Evolutionary conservation across 371 early-diverging fungal species (phyloP), one percentile per base, ranked within the genome.

Genomic region (Rhizopus sp.): DNA sequence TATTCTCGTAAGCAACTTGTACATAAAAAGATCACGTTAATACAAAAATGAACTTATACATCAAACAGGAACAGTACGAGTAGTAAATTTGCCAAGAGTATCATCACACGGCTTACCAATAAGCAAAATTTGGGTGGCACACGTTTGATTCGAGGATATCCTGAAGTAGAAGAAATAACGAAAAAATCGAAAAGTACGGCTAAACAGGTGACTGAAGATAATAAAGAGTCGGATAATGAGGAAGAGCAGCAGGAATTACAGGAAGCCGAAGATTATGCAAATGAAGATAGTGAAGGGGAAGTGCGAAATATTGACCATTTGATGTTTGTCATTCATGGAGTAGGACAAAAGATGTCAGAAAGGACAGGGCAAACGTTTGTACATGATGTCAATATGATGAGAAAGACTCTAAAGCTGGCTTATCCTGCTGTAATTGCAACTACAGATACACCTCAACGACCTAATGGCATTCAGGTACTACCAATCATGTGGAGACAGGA

Each of bases 401-500:
- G 93, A 13, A 82, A 81, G 47, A 83, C 89, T 0, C 66, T 92
- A 33, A 89, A 87, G 57, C 61, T 76, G 1, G 78, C 72, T 9
- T 81, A 70, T 40, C 64, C 76, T 12, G 61, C 64, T 29, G 68
- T 61, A 3, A 59, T 68, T 3, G 59, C 60, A 4, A 48, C 70
- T 0, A 63, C 71, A 7, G 39, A 63, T 7, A 70, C 60, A 46
- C 53, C 70, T 0, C 51, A 57, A 16, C 52, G 68, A 33, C 51
- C 69, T 8, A 75, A 83, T 64, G 83, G 91, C 9, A 83, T 93
- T 7, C 92, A 92, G 63, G 83, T 93, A 1, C 67, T 93, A 12
- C 94, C 94, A 12, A 81, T 93, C 4, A 87, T 89, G 57, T 93
- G 94, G 94, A 73, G 93, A 34, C 85, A 88, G 29, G 84, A 87